Conservation (phyloP, 495 filamentous ascomycete species). For the Evansstolkia leycettana region DNA sequence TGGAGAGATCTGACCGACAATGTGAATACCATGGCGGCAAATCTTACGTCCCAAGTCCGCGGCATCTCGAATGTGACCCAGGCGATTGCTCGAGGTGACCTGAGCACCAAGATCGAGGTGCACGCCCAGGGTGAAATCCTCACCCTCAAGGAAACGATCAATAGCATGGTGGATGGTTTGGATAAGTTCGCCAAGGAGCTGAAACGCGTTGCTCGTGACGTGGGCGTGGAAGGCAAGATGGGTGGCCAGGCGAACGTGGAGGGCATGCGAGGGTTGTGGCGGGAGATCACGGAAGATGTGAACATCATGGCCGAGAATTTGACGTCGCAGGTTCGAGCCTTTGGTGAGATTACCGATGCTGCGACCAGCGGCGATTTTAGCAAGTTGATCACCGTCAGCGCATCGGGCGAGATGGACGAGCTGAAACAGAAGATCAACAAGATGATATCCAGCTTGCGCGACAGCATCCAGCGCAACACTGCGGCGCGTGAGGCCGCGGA, state of each 20-base stretch:
- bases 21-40: constrained; percentile 92
- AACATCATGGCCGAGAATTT: constrained; percentile 79
- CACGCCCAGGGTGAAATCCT: constrained; percentile 86
- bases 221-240: constrained; percentile 81
- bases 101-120: constrained; percentile 80
- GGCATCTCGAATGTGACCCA: constrained; percentile 91
- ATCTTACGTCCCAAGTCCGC: constrained; percentile 83
- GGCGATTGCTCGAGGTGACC: constrained; percentile 76
- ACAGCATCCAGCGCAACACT: constrained; percentile 29
- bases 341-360: constrained; percentile 84
- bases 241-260: constrained; percentile 85
- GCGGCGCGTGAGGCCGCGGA: constrained; percentile 34
- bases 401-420: constrained; percentile 92
- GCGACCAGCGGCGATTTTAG: constrained; percentile 83
- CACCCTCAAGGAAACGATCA: constrained; percentile 83
- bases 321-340: constrained; percentile 81
- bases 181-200: constrained; percentile 87
- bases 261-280: constrained; percentile 90
- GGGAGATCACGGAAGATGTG: constrained; percentile 76
- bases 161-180: constrained; percentile 88
- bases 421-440: constrained; percentile 91
- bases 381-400: constrained; percentile 80
- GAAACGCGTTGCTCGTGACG: constrained; percentile 85
- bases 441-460: constrained; percentile 81
- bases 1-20: constrained; percentile 89